Base-by-base conservation (phyloP, 2,329 filamentous ascomycete species). In the Pyricularia pennisetigena region DNA sequence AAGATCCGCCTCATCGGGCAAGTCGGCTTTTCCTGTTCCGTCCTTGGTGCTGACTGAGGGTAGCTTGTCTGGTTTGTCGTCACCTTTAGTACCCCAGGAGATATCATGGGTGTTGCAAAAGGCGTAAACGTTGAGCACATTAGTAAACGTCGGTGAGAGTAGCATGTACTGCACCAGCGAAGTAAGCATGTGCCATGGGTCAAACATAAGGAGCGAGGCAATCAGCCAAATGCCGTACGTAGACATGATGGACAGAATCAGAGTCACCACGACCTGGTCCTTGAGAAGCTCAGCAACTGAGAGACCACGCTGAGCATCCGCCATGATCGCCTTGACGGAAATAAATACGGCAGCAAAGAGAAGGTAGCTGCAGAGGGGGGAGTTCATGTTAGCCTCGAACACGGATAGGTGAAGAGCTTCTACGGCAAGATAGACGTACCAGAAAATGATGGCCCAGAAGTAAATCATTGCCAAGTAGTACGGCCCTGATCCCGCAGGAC, bases 161-260 rank as follows among this genome's bases (percentile, higher is more conserved):
- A 98, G 87, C 73, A 98, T 88, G 78, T 99, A 99, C 85, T 98
- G 95, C 65, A 93, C 78, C 79, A 98, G 93, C 69, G 90, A 89
- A n/a, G 95, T 98, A 78, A 97, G 85, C 93, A 99, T 98, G 81
- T 99, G 95, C 94, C 95, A 99, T 4, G 95, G 95, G 77, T 99
- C 95, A 78, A 98, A 88, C 88, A 98, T 98, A 72, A 99, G 83
- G 72, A 99, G 84, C 9, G 93, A 97, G 0, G 93, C 91, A 66
- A 99, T 80, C 69, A 98, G 86, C 90, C 94, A 99, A 74, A 99
- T 89, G 70, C 96, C 85, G 76, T 95, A 99, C 0, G 95, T 99
- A 12, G 93, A 95, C 74, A 91, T 86, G 74, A 98, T 86, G 0
- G 94, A 97, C 67, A 99, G 88, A 73, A 99, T 95, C 71, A 99